Evolutionary conservation across 345 rosid genomes (phyloP).

Genomic region (Linum tenue): DNA sequence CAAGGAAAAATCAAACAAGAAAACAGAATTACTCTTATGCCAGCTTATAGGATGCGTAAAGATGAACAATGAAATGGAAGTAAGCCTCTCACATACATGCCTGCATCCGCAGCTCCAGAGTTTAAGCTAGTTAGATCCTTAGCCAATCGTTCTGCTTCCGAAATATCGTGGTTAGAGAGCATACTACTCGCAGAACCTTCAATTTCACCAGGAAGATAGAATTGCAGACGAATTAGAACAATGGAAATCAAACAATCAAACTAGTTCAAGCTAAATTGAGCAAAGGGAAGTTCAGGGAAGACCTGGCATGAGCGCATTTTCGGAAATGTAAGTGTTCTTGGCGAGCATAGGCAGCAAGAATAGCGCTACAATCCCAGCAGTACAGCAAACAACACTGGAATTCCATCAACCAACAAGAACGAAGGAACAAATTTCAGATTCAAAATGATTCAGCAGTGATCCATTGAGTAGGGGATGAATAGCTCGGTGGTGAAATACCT

Average conservation of each 20-base stretch:
- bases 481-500: conserved; percentile 31
- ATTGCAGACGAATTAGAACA: background rate
- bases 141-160: conserved; percentile 54
- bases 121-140: conserved; percentile 38
- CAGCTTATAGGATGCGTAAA: background rate
- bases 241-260: background rate
- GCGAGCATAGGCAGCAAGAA: conserved; percentile 72
- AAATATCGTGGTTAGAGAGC: conserved; percentile 60
- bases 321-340: conserved; percentile 91
- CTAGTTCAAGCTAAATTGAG: background rate
- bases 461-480: background rate
- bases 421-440: background rate
- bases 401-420: conserved; percentile 4
- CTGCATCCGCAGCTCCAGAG: conserved; percentile 35
- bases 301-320: conserved; percentile 99
- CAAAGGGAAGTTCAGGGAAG: background rate
- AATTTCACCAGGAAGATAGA: background rate
- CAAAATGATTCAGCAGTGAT: background rate
- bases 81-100: conserved; percentile 40
- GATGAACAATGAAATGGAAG: conserved; percentile 1
- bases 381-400: conserved; percentile 64
- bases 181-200: conserved; percentile 79
- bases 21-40: background rate
- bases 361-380: conserved; percentile 65
- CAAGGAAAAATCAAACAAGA: conserved; percentile 4